These are phyloP conservation scores for Coprinellus aureogranulatus DNA, from an alignment of 768 basidiomycete species.

Conservation along the genomic window DNA sequence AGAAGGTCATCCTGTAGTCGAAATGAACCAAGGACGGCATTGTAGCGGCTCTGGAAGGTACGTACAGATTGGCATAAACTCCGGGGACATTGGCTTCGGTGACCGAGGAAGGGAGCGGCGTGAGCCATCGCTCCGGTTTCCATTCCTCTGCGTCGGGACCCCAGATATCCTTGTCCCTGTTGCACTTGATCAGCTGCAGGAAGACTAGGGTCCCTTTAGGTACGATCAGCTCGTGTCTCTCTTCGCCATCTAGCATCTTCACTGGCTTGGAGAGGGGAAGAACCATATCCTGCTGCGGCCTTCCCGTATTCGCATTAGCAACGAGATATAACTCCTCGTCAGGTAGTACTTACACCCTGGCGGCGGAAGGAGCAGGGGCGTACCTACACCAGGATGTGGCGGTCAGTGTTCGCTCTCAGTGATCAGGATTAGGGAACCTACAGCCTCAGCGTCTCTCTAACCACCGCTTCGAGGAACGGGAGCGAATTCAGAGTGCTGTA, in stretches of 20 bases:
- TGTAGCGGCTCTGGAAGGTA: neutral
- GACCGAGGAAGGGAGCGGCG: conserved; percentile 32
- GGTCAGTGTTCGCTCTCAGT: too few relatives aligned
- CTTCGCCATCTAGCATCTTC: conserved; percentile 22
- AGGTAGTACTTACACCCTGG: conserved; percentile 10
- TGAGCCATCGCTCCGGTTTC: conserved; percentile 40
- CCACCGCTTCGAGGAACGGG: conserved; percentile 34
- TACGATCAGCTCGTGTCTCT: conserved; percentile 22
- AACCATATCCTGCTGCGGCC: conserved; percentile 19
- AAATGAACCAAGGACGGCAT: neutral
- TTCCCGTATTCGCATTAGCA: conserved; percentile 13
- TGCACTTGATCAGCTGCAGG: conserved; percentile 24
- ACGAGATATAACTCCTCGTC: neutral
- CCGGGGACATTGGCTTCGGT: conserved; percentile 14
- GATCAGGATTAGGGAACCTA: too few relatives aligned
- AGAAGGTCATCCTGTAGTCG: conserved; percentile 46
- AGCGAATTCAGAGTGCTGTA: conserved; percentile 30
- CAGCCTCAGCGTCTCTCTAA: conserved; percentile 32
- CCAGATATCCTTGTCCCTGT: conserved; percentile 33
- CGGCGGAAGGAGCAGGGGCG: too few relatives aligned
- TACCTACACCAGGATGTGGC: too few relatives aligned
- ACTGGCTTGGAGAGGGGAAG: conserved; percentile 31
- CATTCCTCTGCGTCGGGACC: conserved; percentile 35
- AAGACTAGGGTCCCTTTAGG: conserved; percentile 25
- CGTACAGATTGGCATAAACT: conserved; percentile 17